A percentile compares a stretch with the other conserved stretches of the same genome.
Conservation (phyloP, 768 basidiomycete species). For the Suillus ampliporus region DNA sequence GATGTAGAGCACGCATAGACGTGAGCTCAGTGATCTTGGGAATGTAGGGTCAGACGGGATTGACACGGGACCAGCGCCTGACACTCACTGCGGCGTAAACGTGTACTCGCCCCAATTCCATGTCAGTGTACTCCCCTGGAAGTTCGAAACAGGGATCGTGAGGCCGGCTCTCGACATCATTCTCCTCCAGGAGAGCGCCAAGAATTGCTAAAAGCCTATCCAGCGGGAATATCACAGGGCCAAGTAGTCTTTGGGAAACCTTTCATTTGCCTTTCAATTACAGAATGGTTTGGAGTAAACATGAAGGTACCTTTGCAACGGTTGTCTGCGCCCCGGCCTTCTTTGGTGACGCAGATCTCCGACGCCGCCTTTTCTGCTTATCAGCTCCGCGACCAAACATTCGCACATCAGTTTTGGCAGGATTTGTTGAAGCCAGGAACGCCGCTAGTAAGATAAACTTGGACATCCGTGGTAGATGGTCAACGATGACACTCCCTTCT, state of each 20-base stretch:
- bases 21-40: slow-evolving; percentile 70
- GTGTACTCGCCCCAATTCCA: slow-evolving; percentile 68
- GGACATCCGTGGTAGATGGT: slow-evolving; percentile 64
- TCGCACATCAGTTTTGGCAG: slow-evolving; percentile 75
- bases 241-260: slow-evolving; percentile 80
- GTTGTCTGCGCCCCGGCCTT: slow-evolving; percentile 47
- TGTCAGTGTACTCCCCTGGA: slow-evolving; percentile 77
- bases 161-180: slow-evolving; percentile 54
- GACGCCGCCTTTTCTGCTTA: slow-evolving; percentile 63
- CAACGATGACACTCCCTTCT: slow-evolving; percentile 25
- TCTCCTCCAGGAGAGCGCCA: slow-evolving; percentile 77
- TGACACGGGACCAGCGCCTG: slow-evolving; percentile 2
- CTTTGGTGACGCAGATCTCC: slow-evolving; percentile 44
- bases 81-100: slow-evolving; percentile 61
- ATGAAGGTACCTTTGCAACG: slow-evolving; percentile 48
- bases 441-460: slow-evolving; percentile 79
- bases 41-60: slow-evolving; percentile 4
- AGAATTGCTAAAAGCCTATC: slow-evolving; percentile 84
- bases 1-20: slow-evolving; percentile 66
- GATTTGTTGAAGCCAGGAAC: slow-evolving; percentile 87
- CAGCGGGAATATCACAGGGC: slow-evolving; percentile 78
- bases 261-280: slow-evolving; percentile 30
- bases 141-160: slow-evolving; percentile 53
- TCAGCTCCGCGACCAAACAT: slow-evolving; percentile 82
- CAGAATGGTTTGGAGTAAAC: slow-evolving; percentile 4